A percentile compares a stretch with the other conserved stretches of the same genome.
Evolutionary conservation across 1,139 yeast genomes (phyloP).

Genomic region (Candida tropicalis): DNA sequence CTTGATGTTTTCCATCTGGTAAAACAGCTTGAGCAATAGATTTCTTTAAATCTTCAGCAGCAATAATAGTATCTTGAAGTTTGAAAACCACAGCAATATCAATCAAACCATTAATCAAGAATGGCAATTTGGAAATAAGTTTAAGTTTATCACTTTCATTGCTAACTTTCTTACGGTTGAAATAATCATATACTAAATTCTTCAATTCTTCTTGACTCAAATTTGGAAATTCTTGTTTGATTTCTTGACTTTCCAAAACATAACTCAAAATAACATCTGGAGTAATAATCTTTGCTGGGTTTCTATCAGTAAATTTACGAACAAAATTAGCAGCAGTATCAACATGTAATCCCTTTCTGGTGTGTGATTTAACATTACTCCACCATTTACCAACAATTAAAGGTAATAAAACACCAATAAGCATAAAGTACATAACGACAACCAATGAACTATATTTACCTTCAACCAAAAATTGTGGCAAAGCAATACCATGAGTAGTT

Average conservation of each 20-base stretch:
- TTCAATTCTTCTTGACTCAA: constrained; percentile 51
- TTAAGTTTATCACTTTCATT: constrained; percentile 50
- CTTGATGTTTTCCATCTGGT: constrained; percentile 55
- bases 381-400: constrained; percentile 86
- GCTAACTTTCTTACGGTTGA: constrained; percentile 48
- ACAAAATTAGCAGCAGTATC: constrained; percentile 78
- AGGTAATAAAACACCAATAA: constrained; percentile 82
- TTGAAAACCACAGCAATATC: constrained; percentile 84
- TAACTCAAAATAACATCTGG: constrained; percentile 61
- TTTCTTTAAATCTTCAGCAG: constrained; percentile 70
- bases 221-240: constrained; percentile 40
- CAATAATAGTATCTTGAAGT: constrained; percentile 62
- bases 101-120: constrained; percentile 69
- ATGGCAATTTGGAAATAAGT: constrained; percentile 65
- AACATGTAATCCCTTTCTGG: constrained; percentile 81
- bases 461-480: constrained; percentile 90
- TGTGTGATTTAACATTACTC: constrained; percentile 77
- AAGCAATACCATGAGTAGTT: constrained; percentile 92
- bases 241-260: constrained; percentile 68
- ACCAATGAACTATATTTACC: constrained; percentile 74
- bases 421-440: constrained; percentile 62
- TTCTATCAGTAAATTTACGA: constrained; percentile 66
- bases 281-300: constrained; percentile 73
- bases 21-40: constrained; percentile 80
- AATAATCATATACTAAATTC: constrained; percentile 55